Conservation (phyloP, 2,329 filamentous ascomycete genomes). For the Colletotrichum navitas region DNA sequence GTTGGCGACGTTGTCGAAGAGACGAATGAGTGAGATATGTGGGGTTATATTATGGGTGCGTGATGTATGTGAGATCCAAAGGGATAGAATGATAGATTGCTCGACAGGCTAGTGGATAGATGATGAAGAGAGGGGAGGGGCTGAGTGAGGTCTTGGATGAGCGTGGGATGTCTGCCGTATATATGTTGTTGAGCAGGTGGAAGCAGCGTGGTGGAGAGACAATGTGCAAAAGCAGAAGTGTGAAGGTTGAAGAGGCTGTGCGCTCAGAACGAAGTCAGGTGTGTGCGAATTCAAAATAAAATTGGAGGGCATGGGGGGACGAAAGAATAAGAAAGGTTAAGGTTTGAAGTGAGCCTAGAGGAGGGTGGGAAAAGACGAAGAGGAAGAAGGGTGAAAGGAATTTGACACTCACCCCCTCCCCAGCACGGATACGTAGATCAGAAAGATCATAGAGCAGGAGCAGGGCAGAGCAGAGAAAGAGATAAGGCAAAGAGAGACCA, state of each 20-base stretch:
- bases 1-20: background rate
- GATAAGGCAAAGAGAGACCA: background rate
- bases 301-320: conserved; percentile 36
- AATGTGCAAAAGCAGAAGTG: conserved; percentile 19
- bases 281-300: conserved; percentile 28
- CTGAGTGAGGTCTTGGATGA: conserved; percentile 12
- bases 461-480: conserved; percentile 2
- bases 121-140: conserved; percentile 20
- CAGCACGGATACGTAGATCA: conserved; percentile 18
- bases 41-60: conserved; percentile 6
- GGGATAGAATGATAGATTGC: background rate
- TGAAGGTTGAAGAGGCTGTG: conserved; percentile 31
- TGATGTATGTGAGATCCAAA: background rate
- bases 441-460: background rate
- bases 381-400: conserved; percentile 11
- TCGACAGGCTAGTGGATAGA: background rate
- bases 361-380: conserved; percentile 27
- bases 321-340: conserved; percentile 39
- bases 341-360: conserved; percentile 37
- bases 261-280: conserved; percentile 14
- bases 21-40: conserved; percentile 1
- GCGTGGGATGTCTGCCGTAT: conserved; percentile 32
- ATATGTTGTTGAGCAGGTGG: conserved; percentile 40
- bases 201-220: conserved; percentile 40
- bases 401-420: background rate